phyloP scores from a whole-genome alignment of 352 stramenopile species.

The Aphanomyces cochlioides region DNA sequence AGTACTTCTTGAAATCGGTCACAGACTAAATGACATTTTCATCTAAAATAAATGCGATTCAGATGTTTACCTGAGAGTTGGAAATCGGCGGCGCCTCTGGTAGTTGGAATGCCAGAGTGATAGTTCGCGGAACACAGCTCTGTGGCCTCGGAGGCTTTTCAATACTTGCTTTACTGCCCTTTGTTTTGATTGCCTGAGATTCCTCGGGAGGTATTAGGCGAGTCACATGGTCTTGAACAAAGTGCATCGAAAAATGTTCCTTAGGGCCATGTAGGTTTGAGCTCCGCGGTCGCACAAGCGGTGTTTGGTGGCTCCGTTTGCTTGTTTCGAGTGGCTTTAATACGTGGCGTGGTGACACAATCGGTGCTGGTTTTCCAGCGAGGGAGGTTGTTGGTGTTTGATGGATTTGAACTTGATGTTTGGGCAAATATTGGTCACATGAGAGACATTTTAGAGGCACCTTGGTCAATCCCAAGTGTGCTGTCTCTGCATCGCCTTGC shows the following conservation, averaged over 20 bases:
- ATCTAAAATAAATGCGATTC: not conserved
- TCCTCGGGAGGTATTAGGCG: not conserved
- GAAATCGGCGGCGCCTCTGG: not conserved
- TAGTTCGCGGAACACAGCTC: not conserved
- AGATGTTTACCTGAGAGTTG: not conserved
- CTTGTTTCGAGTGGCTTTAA: not conserved
- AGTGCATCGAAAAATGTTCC: not conserved
- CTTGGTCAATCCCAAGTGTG: slow-evolving; percentile 1
- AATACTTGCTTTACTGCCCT: not conserved
- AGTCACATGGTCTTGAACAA: slow-evolving; percentile 11
- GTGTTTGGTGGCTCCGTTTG: not conserved
- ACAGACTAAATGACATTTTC: not conserved
- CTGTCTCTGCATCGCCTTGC: not conserved
- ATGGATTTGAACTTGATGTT: not conserved
- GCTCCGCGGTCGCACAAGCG: not conserved
- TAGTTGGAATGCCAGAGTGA: slow-evolving; percentile 15
- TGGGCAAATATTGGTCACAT: slow-evolving; percentile 18
- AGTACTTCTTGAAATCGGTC: slow-evolving; percentile 10
- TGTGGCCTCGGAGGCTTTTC: not conserved
- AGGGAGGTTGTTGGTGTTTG: not conserved
- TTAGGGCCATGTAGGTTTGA: slow-evolving; percentile 1
- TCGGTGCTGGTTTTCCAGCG: not conserved
- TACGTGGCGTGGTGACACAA: slow-evolving; percentile 2
- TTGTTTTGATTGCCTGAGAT: not conserved
- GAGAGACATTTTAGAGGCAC: slow-evolving; percentile 19